Base-by-base conservation (phyloP, 176 grass and related monocot genomes). In the Alloteropsis semialata region DNA sequence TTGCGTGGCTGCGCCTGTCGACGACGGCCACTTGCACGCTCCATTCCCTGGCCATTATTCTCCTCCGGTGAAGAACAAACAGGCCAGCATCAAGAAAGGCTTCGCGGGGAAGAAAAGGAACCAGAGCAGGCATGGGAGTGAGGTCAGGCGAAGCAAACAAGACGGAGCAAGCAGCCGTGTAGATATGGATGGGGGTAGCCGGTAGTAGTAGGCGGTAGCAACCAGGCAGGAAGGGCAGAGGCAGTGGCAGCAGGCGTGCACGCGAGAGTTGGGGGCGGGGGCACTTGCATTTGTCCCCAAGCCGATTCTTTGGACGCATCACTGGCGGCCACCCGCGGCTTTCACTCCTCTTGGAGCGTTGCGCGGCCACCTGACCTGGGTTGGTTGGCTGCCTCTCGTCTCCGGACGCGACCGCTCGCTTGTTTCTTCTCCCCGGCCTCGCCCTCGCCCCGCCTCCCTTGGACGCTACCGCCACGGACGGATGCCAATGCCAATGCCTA, bases 271-370 rank as follows among this genome's bases (percentile, higher is more conserved):
- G 76, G 58, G 44, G 11, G 16, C 46, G 5, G 19, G 18, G 18
- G 33, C 75, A 55, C 71, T 36, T 36, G 34, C n/a, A n/a, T n/a
- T n/a, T 45, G 85, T 49, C 70, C 14, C 28, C 69, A 2, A 61
- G 22, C 63, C 24, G 63, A 76, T 82, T 48, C 48, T 21, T 89
- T 89, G 87, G 82, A 75, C 43, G 79, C 72, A 87, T 71, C 79
- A 44, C 66, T 54, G 2, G n/a, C 42, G 64, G 38, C 51, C 33
- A 18, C 34, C 34, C 3, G 34, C 2, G 34, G 34, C 34, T 33
- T 8, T 64, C 27, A 21, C 51, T 6, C 27, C 22, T 28, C 57
- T 60, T 60, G 24, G 56, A 58, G n/a, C 22, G 22, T 58, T 56
- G 54, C 54, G 54, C 50, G 34, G 3, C 34, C 45, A 62, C 61